Conservation (phyloP, 2,329 filamentous ascomycete species). For the Dactylellina parvicollis region DNA sequence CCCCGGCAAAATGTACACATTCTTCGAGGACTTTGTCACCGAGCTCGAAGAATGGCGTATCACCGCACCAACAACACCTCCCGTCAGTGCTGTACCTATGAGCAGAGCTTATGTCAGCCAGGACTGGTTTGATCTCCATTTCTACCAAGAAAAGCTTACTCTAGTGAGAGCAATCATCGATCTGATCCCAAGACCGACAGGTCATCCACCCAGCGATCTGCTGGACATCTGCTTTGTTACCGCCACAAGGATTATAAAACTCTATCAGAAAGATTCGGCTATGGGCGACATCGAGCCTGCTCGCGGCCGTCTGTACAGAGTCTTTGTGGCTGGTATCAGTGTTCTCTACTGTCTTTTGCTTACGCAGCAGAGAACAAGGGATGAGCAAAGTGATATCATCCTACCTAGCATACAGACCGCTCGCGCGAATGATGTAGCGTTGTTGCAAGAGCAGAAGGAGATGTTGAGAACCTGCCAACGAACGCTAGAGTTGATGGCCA, state of each 20-base stretch:
- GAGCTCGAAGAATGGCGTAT: constrained; percentile 51
- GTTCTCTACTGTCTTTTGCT: constrained; percentile 46
- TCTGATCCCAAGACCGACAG: constrained; percentile 41
- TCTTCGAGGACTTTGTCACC: constrained; percentile 50
- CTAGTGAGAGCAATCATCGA: constrained; percentile 51
- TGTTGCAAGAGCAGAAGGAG: constrained; percentile 51
- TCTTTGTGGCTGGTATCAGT: constrained; percentile 51
- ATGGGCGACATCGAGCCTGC: constrained; percentile 53
- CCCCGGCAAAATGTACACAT: constrained; percentile 51
- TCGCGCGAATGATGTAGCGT: constrained; percentile 43
- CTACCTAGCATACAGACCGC: constrained; percentile 47
- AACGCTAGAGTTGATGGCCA: constrained; percentile 51
- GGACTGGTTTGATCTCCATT: constrained; percentile 52
- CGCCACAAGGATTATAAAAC: constrained; percentile 45
- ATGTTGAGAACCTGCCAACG: constrained; percentile 46
- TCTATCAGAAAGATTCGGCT: constrained; percentile 51
- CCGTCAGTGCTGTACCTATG: constrained; percentile 43
- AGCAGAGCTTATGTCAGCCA: constrained; percentile 44
- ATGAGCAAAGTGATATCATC: constrained; percentile 51
- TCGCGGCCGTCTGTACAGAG: constrained; percentile 44
- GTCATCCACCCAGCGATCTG: constrained; percentile 47
- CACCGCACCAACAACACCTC: constrained; percentile 40
- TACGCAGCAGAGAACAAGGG: constrained; percentile 49
- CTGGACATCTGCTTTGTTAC: constrained; percentile 53
- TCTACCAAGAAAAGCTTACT: constrained; percentile 52